Percentiles rank a stretch among this genome's conserved stretches.
Conservation (phyloP, 2,329 filamentous ascomycete species). For the Ambrosiella beaveri region DNA sequence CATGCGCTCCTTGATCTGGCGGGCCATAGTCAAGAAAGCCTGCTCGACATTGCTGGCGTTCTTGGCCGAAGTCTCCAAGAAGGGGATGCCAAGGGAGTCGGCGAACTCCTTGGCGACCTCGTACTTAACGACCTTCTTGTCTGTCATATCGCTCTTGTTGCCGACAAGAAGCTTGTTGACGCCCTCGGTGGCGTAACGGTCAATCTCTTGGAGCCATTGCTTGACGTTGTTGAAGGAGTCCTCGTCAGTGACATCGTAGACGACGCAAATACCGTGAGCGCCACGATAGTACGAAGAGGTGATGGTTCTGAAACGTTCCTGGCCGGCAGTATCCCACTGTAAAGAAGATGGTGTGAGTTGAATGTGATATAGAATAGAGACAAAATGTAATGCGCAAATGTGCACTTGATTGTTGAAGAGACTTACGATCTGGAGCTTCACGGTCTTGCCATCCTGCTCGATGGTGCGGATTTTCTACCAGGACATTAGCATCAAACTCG, state of each 20-base stretch:
- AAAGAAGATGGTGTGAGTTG: constrained; percentile 1
- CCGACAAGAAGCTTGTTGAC: constrained; percentile 99
- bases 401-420: background rate
- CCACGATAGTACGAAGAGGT: constrained; percentile 99
- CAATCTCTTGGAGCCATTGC: constrained; percentile 99
- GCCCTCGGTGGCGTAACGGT: constrained; percentile 95
- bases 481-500: background rate
- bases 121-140: constrained; percentile 99
- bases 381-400: background rate
- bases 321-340: constrained; percentile 97
- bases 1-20: constrained; percentile 99
- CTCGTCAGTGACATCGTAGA: constrained; percentile 99
- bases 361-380: background rate
- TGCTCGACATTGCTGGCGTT: constrained; percentile 99
- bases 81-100: constrained; percentile 94
- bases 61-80: constrained; percentile 99
- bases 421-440: constrained; percentile 96
- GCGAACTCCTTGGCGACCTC: constrained; percentile 99
- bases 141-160: constrained; percentile 99
- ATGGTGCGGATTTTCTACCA: constrained; percentile 96
- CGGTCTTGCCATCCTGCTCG: constrained; percentile 97
- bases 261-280: constrained; percentile 96
- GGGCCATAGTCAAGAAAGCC: constrained; percentile 98
- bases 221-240: constrained; percentile 99
- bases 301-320: constrained; percentile 99